Percentiles rank a stretch among this genome's conserved stretches.
These are phyloP conservation scores for Tetrapisispora namnaoensis DNA, from an alignment of 805 yeast genomes.

Conservation along the genomic window DNA sequence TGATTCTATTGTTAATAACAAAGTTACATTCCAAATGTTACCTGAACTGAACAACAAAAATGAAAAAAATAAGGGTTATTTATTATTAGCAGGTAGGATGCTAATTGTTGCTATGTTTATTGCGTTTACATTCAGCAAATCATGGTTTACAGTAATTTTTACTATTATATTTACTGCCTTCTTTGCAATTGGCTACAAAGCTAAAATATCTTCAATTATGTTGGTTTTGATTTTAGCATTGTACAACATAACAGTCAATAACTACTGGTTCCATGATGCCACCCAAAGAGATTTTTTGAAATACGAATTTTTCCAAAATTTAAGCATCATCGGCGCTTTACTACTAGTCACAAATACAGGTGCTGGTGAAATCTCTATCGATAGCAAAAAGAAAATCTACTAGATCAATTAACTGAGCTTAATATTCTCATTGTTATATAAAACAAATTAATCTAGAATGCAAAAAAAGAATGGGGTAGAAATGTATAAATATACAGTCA, in stretches of 20 bases:
- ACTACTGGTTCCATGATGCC: slow-evolving; percentile 73
- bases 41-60: slow-evolving; percentile 55
- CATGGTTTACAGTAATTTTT: slow-evolving; percentile 57
- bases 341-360: slow-evolving; percentile 88
- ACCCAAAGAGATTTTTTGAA: slow-evolving; percentile 76
- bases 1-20: slow-evolving; percentile 72
- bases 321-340: slow-evolving; percentile 91
- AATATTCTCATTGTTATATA: neutral
- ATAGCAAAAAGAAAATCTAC: slow-evolving; percentile 90
- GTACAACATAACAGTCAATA: slow-evolving; percentile 72
- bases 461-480: no score
- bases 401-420: slow-evolving; percentile 17
- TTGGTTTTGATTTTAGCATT: slow-evolving; percentile 58
- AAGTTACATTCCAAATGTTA: slow-evolving; percentile 41
- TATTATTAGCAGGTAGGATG: slow-evolving; percentile 79
- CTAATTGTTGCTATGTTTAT: slow-evolving; percentile 75
- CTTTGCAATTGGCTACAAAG: slow-evolving; percentile 86
- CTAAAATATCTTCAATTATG: slow-evolving; percentile 73
- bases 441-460: neutral
- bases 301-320: slow-evolving; percentile 90
- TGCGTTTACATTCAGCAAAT: slow-evolving; percentile 69
- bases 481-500: no score
- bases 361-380: slow-evolving; percentile 88
- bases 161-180: slow-evolving; percentile 65
- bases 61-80: slow-evolving; percentile 54